A percentile compares a stretch with the other conserved stretches of the same genome.
These are phyloP conservation scores for Vanilla planifolia DNA, from an alignment of 106 monocot genomes.

Conservation along the genomic window DNA sequence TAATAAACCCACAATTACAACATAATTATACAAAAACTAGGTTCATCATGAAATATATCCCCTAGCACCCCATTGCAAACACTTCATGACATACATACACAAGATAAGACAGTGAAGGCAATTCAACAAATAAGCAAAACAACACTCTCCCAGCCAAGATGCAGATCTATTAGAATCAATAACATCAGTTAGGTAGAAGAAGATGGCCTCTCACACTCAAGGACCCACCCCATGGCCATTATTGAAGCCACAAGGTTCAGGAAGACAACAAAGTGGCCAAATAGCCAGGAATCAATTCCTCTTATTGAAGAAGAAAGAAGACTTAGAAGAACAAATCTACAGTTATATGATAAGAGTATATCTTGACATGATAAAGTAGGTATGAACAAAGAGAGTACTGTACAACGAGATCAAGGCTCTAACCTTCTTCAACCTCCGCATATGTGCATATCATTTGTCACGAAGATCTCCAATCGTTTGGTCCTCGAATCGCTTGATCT, in stretches of 20 bases:
- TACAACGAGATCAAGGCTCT: too few species aligned
- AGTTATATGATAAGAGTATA: not conserved
- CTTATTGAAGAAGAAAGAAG: too few species aligned
- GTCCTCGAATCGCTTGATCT: constrained; percentile 61
- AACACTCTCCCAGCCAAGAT: not conserved
- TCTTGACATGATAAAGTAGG: not conserved
- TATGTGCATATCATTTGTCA: too few species aligned
- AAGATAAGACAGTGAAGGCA: too few species aligned
- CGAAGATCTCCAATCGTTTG: constrained; percentile 42
- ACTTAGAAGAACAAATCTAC: not conserved
- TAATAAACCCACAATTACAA: too few species aligned
- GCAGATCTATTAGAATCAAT: not conserved
- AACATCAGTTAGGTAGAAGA: not conserved
- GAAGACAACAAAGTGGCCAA: not conserved
- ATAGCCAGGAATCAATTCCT: too few species aligned
- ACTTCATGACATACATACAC: too few species aligned
- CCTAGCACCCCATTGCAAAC: too few species aligned
- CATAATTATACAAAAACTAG: too few species aligned
- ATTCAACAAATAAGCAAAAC: too few species aligned
- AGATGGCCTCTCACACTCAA: not conserved
- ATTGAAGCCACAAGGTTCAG: not conserved
- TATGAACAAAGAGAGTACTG: constrained; percentile 1
- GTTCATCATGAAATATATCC: too few species aligned
- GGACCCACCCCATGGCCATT: constrained; percentile 3
- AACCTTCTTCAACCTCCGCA: too few species aligned